phyloP scores from a whole-genome alignment of 306 rosid species.

The Vicia sativa region DNA sequence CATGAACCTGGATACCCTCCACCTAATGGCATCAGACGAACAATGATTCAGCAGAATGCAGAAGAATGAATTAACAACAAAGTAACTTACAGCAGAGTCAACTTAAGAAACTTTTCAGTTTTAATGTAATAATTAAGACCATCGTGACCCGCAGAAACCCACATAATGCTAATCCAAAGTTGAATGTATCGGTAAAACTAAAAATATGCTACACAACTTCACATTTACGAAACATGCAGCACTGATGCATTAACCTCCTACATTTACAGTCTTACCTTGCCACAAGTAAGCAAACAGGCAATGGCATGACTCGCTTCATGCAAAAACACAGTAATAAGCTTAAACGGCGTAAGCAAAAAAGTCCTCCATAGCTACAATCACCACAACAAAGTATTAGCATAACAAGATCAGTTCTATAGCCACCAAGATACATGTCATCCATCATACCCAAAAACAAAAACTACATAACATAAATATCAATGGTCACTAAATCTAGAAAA shows the following conservation, averaged over 20 bases:
- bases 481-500: conserved; percentile 16
- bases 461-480: conserved; percentile 3
- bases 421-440: conserved; percentile 6
- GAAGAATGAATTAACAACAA: conserved; percentile 32
- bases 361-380: conserved; percentile 89
- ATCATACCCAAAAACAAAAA: background rate
- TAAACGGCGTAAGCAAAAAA: conserved; percentile 78
- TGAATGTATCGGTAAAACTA: conserved; percentile 11
- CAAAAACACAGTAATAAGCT: conserved; percentile 95
- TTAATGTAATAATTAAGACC: conserved; percentile 25
- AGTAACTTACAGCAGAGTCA: conserved; percentile 24
- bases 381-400: conserved; percentile 43
- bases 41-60: conserved; percentile 29
- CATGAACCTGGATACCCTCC: conserved; percentile 89
- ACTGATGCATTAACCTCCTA: conserved; percentile 20
- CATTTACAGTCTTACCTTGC: conserved; percentile 56
- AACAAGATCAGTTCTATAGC: conserved; percentile 34
- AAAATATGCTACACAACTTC: background rate
- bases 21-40: conserved; percentile 60
- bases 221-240: conserved; percentile 22
- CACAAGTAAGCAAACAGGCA: conserved; percentile 96
- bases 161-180: conserved; percentile 24
- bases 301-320: conserved; percentile 95
- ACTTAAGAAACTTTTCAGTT: background rate
- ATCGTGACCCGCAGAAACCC: conserved; percentile 8